Conservation (phyloP, 306 rosid species). For the Begonia fuchsioides region DNA sequence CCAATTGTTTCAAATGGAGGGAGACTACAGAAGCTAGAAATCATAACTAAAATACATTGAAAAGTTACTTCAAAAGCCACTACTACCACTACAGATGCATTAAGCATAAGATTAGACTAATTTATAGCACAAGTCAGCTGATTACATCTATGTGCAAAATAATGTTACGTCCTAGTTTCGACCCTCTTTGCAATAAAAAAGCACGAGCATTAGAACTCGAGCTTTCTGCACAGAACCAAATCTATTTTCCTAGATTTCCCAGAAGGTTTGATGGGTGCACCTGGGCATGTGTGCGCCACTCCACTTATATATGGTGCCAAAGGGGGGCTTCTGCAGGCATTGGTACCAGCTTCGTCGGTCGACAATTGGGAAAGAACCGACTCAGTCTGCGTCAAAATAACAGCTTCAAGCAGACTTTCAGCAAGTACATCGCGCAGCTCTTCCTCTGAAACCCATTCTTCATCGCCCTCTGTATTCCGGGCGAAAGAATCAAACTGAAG, state of each 20-base stretch:
- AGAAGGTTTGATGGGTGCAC: slow-evolving; percentile 36
- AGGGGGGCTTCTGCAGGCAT: slow-evolving; percentile 38
- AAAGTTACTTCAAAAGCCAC: too few relatives aligned
- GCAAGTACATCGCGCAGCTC: slow-evolving; percentile 46
- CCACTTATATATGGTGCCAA: slow-evolving; percentile 13
- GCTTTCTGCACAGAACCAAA: slow-evolving; percentile 52
- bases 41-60: too few relatives aligned
- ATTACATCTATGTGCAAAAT: background rate
- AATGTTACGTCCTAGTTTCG: too few relatives aligned
- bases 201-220: slow-evolving; percentile 35
- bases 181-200: slow-evolving; percentile 1
- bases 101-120: background rate
- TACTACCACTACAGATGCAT: too few relatives aligned
- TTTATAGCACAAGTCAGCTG: background rate
- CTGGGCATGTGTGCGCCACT: slow-evolving; percentile 43
- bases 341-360: slow-evolving; percentile 11
- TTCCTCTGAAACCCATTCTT: slow-evolving; percentile 32
- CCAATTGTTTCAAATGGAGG: too few relatives aligned
- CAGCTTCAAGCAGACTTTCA: slow-evolving; percentile 39
- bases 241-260: slow-evolving; percentile 28
- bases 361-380: slow-evolving; percentile 16
- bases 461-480: slow-evolving; percentile 11
- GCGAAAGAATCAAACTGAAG: slow-evolving; percentile 33
- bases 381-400: slow-evolving; percentile 39
- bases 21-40: too few relatives aligned